Base-by-base conservation (phyloP, 805 yeast genomes). In the Wickerhamia fluorescens region DNA sequence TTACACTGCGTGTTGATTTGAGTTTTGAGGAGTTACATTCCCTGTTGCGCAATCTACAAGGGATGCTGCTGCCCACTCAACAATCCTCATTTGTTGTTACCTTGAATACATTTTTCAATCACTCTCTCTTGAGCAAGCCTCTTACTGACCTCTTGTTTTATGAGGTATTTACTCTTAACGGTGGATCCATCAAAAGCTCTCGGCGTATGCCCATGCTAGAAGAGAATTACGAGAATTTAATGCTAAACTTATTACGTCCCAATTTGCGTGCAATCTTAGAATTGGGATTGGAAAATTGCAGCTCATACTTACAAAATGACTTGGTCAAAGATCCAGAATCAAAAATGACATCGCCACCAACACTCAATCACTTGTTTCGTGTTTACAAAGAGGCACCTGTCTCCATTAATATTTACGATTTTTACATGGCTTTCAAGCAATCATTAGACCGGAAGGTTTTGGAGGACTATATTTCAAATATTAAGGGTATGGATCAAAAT, bases 311-410 rank as follows among this genome's bases (percentile, higher is more conserved):
- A 33, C 25, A 44, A n/a, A 24, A 24, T 14, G n/a, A 24, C 7
- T 19, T 20, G 14, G 31, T 17, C 7, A 14, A 27, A 3, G 32
- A 21, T 16, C 7, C 20, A 18, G 14, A 14, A 10, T 10, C 17
- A 10, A 10, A 11, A 8, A 9, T 20, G 14, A 30, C 29, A 15
- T n/a, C 33, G 14, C 24, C 25, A 13, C 87, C 87, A 1, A 56
- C 73, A 3, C 44, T 76, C 5, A 58, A 72, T 17, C 72, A 69
- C 27, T 49, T 87, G 30, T 87, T 73, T 54, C 69, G 73, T 27
- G 61, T 84, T 10, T 80, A 78, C 49, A 71, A 92, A 35, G 96
- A 87, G 42, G 88, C 95, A 0, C 81, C 83, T 14, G 63, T 76
- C 3, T 57, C 66, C 17, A 67, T 82, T 36, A 82, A 82, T 45